Base-by-base conservation (phyloP, 371 early-diverging fungal species). In the Rhizopus microsporus region DNA sequence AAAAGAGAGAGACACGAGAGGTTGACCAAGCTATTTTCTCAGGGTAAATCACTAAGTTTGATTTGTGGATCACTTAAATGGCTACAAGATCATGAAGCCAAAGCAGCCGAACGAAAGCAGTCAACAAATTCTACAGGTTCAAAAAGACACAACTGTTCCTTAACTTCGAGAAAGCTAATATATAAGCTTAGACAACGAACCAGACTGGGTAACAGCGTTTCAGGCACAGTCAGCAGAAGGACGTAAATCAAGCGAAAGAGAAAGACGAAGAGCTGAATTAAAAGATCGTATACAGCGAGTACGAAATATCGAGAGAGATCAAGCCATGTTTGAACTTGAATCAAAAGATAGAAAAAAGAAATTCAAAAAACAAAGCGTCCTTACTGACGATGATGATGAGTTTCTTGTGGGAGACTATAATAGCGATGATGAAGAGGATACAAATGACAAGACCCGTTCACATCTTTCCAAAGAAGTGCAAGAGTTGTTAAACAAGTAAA, bases 1-100 rank as follows among this genome's bases (percentile, higher is more conserved):
- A 23, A 23, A 23, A 23, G 23, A 23, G 23, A 23, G 23, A 23
- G 32, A 39, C 13, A 5, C 10, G 23, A 52, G 35, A 8, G 4
- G 38, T n/a, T 35, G 12, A 47, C n/a, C 10, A 1, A 32, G 35
- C 31, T 45, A 13, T 40, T 55, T 44, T 31, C 35, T 42, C 55
- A 87, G 86, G 95, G 95, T 31, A 95, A 96, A 75, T 90, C 93
- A 12, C 80, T 96, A 4, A 89, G 89, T 57, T 72, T 95, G 30
- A 85, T 95, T 34, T 94, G 94, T 67, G 93, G 93, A 9, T 78
- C 92, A 0, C 65, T 95, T 7, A 83, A 74, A 15, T 95, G 97
- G 97, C 77, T 94, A 10, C 60, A 70, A n/a, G 91, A 89, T 58
- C 65, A 78, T 33, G 59, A 57, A 9, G 54, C 71, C 34, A 47